Percentiles rank a stretch among this genome's conserved stretches.
Evolutionary conservation across 2,329 filamentous ascomycete species (phyloP).

Genomic region (Colletotrichum sp.): DNA sequence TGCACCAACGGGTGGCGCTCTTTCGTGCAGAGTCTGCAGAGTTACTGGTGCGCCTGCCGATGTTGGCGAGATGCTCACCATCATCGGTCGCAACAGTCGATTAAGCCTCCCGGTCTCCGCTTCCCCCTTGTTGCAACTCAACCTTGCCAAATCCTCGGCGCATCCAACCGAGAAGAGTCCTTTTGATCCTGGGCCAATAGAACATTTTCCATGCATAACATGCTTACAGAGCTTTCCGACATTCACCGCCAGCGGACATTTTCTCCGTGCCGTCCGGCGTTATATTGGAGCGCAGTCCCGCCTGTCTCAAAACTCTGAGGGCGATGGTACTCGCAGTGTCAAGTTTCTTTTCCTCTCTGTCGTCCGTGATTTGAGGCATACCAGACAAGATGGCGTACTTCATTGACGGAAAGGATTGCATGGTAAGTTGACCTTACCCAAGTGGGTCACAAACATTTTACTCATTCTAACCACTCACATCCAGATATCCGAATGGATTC

Average conservation of each 20-base stretch:
- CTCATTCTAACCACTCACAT: background rate
- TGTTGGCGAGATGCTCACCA: background rate
- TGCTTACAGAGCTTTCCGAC: background rate
- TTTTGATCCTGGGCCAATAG: background rate
- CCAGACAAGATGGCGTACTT: slow-evolving; percentile 22
- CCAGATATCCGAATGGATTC: slow-evolving; percentile 37
- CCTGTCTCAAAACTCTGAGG: background rate
- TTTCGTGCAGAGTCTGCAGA: background rate
- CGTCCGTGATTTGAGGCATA: background rate
- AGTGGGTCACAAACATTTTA: background rate
- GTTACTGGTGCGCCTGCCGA: background rate
- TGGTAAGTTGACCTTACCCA: slow-evolving; percentile 12
- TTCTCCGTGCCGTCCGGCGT: background rate
- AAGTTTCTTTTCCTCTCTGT: background rate
- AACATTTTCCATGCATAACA: background rate
- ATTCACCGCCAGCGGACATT: background rate
- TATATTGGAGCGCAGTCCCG: background rate
- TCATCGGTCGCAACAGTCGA: background rate
- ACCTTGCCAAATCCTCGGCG: background rate
- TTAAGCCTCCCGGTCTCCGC: background rate
- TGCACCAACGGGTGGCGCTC: background rate
- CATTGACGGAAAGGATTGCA: slow-evolving; percentile 28
- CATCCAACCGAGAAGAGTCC: background rate
- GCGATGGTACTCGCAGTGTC: background rate
- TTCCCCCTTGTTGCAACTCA: background rate